A percentile compares a stretch with the other conserved stretches of the same genome.
Evolutionary conservation across 768 basidiomycete species (phyloP).

Genomic region (Hydnomerulius pinastri): DNA sequence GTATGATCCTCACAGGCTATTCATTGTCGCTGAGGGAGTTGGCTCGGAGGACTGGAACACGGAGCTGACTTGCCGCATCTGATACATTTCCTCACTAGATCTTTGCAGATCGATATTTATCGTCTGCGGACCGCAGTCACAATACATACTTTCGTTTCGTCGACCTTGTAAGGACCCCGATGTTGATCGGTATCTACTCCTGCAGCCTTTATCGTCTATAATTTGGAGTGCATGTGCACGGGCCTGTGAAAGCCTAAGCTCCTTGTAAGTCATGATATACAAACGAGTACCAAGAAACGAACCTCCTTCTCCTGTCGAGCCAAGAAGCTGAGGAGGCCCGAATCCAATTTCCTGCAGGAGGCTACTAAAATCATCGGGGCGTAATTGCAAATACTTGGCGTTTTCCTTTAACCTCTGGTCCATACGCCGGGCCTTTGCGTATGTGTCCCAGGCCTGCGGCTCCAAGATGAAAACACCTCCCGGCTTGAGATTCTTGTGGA

Average conservation of each 20-base stretch:
- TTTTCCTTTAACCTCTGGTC: slow-evolving; percentile 63
- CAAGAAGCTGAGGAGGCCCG: slow-evolving; percentile 45
- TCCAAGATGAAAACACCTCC: slow-evolving; percentile 78
- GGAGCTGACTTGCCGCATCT: no score
- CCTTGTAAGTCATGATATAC: not conserved
- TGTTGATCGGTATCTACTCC: no score
- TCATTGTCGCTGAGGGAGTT: no score
- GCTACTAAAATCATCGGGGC: slow-evolving; percentile 62
- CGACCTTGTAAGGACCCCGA: no score
- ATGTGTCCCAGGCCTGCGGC: slow-evolving; percentile 84
- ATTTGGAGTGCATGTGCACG: no score
- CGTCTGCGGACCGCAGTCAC: no score
- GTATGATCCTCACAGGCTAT: no score
- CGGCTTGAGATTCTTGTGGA: slow-evolving; percentile 53
- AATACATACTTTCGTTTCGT: no score
- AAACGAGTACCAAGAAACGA: slow-evolving; percentile 17
- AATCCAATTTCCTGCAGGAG: slow-evolving; percentile 68
- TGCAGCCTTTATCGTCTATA: no score
- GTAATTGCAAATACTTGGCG: slow-evolving; percentile 53
- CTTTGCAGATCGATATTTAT: no score
- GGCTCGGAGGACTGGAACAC: no score
- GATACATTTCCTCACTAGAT: no score
- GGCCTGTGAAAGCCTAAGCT: slow-evolving; percentile 56
- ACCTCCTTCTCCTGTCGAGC: slow-evolving; percentile 68
- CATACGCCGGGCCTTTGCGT: slow-evolving; percentile 75